Evolutionary conservation across 106 monocot genomes (phyloP).

Genomic region (Xerophyta viscosa): DNA sequence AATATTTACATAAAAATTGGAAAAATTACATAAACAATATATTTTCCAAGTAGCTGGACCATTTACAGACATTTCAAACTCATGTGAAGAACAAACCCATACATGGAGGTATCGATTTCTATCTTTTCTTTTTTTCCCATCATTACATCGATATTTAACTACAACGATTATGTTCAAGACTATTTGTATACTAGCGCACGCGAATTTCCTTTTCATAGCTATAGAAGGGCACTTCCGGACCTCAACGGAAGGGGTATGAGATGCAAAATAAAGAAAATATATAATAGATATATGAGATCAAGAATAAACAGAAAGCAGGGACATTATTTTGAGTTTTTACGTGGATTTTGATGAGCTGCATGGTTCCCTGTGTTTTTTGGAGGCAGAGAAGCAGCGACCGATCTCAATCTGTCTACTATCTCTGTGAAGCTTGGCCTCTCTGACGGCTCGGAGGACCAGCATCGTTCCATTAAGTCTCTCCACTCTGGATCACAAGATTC

Average conservation of each 20-base stretch:
- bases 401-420: constrained; percentile 51
- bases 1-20: too few species aligned
- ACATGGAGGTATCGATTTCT: too few species aligned
- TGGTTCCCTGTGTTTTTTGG: constrained; percentile 18
- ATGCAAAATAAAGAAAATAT: not conserved
- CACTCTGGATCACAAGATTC: constrained; percentile 70
- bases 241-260: not conserved
- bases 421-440: constrained; percentile 76
- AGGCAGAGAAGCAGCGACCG: constrained; percentile 53
- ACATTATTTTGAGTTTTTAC: constrained; percentile 9
- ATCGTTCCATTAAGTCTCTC: constrained; percentile 81
- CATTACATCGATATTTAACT: too few species aligned
- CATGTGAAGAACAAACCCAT: too few species aligned
- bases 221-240: not conserved
- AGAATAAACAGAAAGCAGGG: not conserved
- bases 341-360: constrained; percentile 2
- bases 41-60: too few species aligned
- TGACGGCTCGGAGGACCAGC: constrained; percentile 76
- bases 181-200: not conserved
- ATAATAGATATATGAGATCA: not conserved
- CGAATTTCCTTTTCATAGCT: not conserved
- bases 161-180: too few species aligned
- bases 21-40: too few species aligned
- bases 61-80: too few species aligned
- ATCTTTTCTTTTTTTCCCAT: too few species aligned